These are phyloP conservation scores for Rubroboletus pulcherrimus DNA, from an alignment of 768 basidiomycete genomes.

Conservation along the genomic window DNA sequence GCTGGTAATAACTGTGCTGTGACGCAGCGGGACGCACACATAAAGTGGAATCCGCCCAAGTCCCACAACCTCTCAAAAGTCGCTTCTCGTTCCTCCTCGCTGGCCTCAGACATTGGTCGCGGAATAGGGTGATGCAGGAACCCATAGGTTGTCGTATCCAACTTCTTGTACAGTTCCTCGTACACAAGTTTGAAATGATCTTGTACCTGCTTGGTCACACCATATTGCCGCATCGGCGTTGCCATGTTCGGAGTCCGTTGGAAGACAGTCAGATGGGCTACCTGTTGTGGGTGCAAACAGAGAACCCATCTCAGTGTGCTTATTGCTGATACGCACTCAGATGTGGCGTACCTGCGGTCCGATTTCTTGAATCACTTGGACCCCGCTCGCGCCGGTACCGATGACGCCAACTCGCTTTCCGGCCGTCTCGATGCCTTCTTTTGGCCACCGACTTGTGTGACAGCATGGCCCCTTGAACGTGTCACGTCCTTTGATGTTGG, in stretches of 20 bases:
- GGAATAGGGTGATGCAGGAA: neutral
- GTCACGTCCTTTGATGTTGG: constrained; percentile 10
- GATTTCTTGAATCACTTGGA: constrained; percentile 13
- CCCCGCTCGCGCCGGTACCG: constrained; percentile 13
- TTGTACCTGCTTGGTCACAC: constrained; percentile 1
- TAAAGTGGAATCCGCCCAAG: constrained; percentile 7
- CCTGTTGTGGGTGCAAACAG: neutral
- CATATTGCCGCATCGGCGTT: constrained; percentile 8
- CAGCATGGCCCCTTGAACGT: constrained; percentile 6
- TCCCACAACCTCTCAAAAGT: constrained; percentile 12
- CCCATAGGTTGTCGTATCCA: neutral
- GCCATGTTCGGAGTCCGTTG: constrained; percentile 16
- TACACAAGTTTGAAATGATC: constrained; percentile 14
- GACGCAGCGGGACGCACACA: neutral
- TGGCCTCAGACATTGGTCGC: neutral
- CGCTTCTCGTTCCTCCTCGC: constrained; percentile 5
- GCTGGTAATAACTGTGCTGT: too few relatives aligned
- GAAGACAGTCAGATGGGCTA: constrained; percentile 12
- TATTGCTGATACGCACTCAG: neutral
- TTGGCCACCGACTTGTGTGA: constrained; percentile 13
- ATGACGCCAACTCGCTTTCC: constrained; percentile 13
- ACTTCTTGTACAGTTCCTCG: constrained; percentile 3
- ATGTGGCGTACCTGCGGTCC: constrained; percentile 7
- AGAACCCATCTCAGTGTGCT: neutral
- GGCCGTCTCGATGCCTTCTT: constrained; percentile 2